Evolutionary conservation across 768 basidiomycete genomes (phyloP).

Genomic region (Mycena epipterygia): DNA sequence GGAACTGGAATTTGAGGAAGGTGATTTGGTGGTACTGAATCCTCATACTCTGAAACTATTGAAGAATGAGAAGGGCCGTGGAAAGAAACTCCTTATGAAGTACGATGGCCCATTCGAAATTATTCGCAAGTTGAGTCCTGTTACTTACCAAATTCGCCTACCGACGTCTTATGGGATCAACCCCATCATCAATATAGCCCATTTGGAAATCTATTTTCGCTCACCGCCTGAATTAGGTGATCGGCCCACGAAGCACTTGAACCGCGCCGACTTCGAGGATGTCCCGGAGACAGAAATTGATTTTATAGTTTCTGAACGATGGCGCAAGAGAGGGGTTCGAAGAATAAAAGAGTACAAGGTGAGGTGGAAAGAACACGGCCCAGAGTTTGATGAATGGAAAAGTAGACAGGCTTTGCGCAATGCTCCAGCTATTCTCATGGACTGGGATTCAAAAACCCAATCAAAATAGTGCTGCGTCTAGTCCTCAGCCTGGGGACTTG

Average conservation of each 20-base stretch:
- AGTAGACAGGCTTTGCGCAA: background rate
- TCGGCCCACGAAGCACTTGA: slow-evolving; percentile 6
- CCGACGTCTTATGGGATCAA: slow-evolving; percentile 36
- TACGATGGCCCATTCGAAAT: slow-evolving; percentile 41
- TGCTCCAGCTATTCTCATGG: too few relatives aligned
- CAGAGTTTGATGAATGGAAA: background rate
- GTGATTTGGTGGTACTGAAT: slow-evolving; percentile 39
- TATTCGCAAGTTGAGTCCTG: slow-evolving; percentile 26
- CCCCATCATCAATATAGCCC: slow-evolving; percentile 40
- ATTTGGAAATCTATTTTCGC: slow-evolving; percentile 38
- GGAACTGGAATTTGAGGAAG: slow-evolving; percentile 30
- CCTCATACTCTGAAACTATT: slow-evolving; percentile 37
- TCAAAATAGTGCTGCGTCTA: too few relatives aligned
- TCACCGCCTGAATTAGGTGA: slow-evolving; percentile 33
- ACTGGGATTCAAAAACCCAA: too few relatives aligned
- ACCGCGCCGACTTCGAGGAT: slow-evolving; percentile 22
- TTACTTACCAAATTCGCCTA: slow-evolving; percentile 23
- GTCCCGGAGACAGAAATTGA: slow-evolving; percentile 41
- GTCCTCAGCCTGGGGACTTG: too few relatives aligned
- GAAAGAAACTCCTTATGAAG: slow-evolving; percentile 38
- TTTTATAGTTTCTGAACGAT: slow-evolving; percentile 37
- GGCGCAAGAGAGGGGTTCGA: background rate
- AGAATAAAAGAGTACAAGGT: slow-evolving; percentile 12
- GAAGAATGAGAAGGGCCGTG: slow-evolving; percentile 34
- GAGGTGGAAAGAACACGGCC: background rate